Percentiles rank a stretch among this genome's conserved stretches.
Evolutionary conservation across 805 yeast species (phyloP).

Genomic region (Yamadazyma scolyti): DNA sequence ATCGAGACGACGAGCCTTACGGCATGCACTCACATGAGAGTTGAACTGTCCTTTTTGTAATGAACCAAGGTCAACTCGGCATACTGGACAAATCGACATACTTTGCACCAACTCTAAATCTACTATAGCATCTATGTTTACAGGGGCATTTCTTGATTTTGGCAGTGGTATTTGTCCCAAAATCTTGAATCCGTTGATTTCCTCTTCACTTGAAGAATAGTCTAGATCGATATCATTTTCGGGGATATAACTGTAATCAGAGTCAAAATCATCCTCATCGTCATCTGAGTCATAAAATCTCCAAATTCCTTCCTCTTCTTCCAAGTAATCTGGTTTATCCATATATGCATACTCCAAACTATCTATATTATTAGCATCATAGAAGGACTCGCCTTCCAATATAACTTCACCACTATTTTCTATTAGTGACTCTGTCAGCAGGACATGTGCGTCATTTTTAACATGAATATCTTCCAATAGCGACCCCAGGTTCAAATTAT

Average conservation of each 20-base stretch:
- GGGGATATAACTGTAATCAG: constrained; percentile 7
- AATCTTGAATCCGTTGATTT: constrained; percentile 8
- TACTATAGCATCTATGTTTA: constrained; percentile 6
- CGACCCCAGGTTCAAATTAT: too few species aligned
- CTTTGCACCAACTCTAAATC: constrained; percentile 6
- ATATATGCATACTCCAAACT: too few species aligned
- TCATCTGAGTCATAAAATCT: constrained; percentile 9
- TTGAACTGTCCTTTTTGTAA: constrained; percentile 4
- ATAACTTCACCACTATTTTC: too few species aligned
- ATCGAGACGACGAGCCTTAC: too few species aligned
- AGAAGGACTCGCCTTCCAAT: too few species aligned
- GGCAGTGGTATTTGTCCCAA: constrained; percentile 8
- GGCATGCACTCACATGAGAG: constrained; percentile 10
- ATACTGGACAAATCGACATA: constrained; percentile 9
- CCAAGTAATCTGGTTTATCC: neutral
- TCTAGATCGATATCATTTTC: constrained; percentile 12
- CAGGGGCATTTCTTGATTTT: constrained; percentile 4
- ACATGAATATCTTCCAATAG: too few species aligned
- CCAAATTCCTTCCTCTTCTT: neutral
- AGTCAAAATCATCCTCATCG: constrained; percentile 6
- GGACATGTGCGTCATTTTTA: too few species aligned
- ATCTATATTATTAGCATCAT: too few species aligned
- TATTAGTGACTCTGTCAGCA: too few species aligned
- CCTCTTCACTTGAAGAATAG: constrained; percentile 11
- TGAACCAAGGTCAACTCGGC: constrained; percentile 9